Percentiles rank a stretch among this genome's conserved stretches.
These are phyloP conservation scores for Russula ochroleuca DNA, from an alignment of 768 basidiomycete species.

Conservation along the genomic window DNA sequence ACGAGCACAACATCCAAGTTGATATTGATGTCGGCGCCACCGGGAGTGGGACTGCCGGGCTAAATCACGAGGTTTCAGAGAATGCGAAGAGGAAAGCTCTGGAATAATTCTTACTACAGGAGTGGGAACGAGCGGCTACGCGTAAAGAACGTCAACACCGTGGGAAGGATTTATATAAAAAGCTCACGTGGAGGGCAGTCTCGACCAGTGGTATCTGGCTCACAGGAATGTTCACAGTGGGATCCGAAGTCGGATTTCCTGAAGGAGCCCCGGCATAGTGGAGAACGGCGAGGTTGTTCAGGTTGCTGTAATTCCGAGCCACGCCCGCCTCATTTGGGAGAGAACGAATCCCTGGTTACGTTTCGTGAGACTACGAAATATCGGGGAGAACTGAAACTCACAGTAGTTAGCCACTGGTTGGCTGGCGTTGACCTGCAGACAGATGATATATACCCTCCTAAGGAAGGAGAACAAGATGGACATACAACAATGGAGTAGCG, in stretches of 20 bases:
- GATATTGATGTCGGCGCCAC: constrained; percentile 25
- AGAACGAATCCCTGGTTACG: constrained; percentile 19
- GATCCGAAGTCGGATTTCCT: constrained; percentile 14
- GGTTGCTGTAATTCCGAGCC: neutral
- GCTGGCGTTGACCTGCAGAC: constrained; percentile 23
- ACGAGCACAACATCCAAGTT: neutral
- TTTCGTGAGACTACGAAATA: constrained; percentile 19
- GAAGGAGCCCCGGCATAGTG: constrained; percentile 23
- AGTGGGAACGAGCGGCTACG: neutral
- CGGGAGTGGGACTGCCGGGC: constrained; percentile 16
- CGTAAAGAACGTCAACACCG: neutral
- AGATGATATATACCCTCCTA: neutral
- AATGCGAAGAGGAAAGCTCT: neutral
- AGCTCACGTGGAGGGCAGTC: constrained; percentile 20
- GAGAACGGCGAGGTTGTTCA: constrained; percentile 20
- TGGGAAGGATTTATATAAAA: no score
- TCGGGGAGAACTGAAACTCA: neutral
- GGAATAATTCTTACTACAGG: constrained; percentile 1
- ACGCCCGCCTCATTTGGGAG: neutral
- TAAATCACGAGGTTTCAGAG: neutral
- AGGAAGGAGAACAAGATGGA: neutral
- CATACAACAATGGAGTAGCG: constrained; percentile 33
- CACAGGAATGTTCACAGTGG: constrained; percentile 6
- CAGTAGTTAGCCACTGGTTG: constrained; percentile 27
- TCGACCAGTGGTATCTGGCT: constrained; percentile 13